Evolutionary conservation across 2,329 filamentous ascomycete genomes (phyloP), one percentile per base, ranked within the genome.

Genomic region (Stagonosporopsis chrysanthemi): DNA sequence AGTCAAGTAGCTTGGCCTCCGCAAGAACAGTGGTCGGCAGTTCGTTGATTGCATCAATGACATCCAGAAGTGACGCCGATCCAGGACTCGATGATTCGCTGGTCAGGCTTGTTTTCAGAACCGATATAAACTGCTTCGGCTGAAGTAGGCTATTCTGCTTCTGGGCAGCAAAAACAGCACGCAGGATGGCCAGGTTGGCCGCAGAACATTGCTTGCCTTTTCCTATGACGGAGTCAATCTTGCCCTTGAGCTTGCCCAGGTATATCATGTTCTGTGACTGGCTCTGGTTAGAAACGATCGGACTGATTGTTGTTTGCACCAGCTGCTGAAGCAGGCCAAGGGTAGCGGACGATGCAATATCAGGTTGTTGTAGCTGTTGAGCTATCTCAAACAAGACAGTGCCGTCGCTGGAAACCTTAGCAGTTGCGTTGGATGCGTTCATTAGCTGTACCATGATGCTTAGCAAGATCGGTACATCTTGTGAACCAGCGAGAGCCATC

Each of bases 361-460:
- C 42, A 1, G 59, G 53, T 6, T 60, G 55, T 35, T 70, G 65
- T 22, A 75, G 38, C 12, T 62, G 58, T n/a, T 70, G 60, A 1
- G 70, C 67, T 11, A 75, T 61, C n/a, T 68, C 55, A 47, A 74
- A 75, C 15, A 74, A 46, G 1, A 62, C 35, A 3, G 47, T 47
- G 11, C 65, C 65, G 17, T 74, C 61, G 5, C 65, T 69, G 4
- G 69, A 71, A 1, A 77, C 50, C 26, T 70, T 74, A 11, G 75
- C 70, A 6, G 69, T 76, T 14, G 75, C 69, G 52, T 77, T 77
- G 2, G 75, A 68, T 6, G 69, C 58, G 28, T 70, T 61, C 69
- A 76, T 75, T 8, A 77, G 60, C 45, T 69, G 67, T 7, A 60
- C 62, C 62, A 75, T 66, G 35, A 73, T 63, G 39, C 67, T 69